Base-by-base conservation (phyloP, 176 grass and related monocot genomes). In the Cenchrus purpureus region DNA sequence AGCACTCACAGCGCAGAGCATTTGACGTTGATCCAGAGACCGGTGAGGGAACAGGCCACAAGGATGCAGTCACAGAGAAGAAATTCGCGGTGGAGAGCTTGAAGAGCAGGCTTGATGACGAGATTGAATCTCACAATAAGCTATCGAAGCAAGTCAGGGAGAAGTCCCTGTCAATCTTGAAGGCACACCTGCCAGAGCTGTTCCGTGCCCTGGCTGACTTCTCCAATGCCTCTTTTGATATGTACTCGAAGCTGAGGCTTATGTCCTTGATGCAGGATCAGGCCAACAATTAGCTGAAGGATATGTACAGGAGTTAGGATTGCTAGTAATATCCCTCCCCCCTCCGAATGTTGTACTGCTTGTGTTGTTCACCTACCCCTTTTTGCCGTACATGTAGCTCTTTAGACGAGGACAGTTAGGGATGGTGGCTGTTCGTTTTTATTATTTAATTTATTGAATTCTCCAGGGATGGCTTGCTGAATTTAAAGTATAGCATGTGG, bases 131-230 rank as follows among this genome's bases (percentile, higher is more conserved):
- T 54, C 86, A 91, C 65, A 86, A 84, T 65, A 94, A 88, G 77
- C 17, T 99, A 29, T 83, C 89, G 13, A 99, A 91, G 84, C 97
- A 99, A 83, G 94, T 97, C 16, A 92, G 97, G 61, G 97, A 99
- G 64, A 99, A 97, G 60, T 96, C 97, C 44, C 74, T 94, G 7
- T 87, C 85, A 2, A 94, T 89, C 77, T 88, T 99, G 68, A 99
- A 88, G 76, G 93, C 90, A 11, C 91, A 94, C 64, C 65, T 99
- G 71, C 97, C 97, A 20, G 94, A 99, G 87, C 76, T 99, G 62
- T 99, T 99, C 45, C 89, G 94, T 0, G 91, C 92, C 6, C 75
- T 99, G 71, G 86, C 88, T 0, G 94, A 97, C 80, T 99, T 99
- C 58, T 87, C 97, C 7, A 50, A 76, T 40, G 11, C 67, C 55